Evolutionary conservation across 805 yeast species (phyloP).

Genomic region (Teunomyces atbi): DNA sequence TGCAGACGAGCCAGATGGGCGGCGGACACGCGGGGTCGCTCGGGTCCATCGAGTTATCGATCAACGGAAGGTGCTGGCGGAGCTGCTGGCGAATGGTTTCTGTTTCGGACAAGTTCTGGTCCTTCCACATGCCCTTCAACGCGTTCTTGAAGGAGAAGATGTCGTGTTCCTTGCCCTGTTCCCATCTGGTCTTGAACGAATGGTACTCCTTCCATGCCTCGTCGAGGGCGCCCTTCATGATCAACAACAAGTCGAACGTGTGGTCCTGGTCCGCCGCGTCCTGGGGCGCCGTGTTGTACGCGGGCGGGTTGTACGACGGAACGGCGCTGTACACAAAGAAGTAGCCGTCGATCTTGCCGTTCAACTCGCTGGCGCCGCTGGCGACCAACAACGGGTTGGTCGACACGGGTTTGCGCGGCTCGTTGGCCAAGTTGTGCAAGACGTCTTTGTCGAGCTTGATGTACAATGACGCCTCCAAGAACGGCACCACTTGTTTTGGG

Average conservation of each 20-base stretch:
- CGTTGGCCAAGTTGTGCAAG: conserved; percentile 59
- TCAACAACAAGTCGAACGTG: conserved; percentile 38
- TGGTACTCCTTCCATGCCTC: conserved; percentile 76
- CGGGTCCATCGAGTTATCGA: conserved; percentile 32
- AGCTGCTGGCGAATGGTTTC: conserved; percentile 23
- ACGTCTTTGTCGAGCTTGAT: conserved; percentile 58
- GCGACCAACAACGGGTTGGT: conserved; percentile 72
- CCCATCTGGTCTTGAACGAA: conserved; percentile 55
- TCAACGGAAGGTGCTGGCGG: conserved; percentile 28
- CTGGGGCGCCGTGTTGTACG: conserved; percentile 38
- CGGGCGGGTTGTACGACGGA: conserved; percentile 62
- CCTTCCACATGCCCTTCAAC: conserved; percentile 57
- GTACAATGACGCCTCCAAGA: conserved; percentile 68
- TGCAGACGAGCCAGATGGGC: conserved; percentile 66
- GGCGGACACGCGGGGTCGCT: conserved; percentile 47
- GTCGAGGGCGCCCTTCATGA: conserved; percentile 54
- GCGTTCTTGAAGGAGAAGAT: conserved; percentile 59
- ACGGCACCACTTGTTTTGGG: conserved; percentile 68
- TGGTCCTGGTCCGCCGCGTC: conserved; percentile 17
- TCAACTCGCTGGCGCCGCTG: conserved; percentile 74
- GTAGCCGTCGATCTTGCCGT: conserved; percentile 76
- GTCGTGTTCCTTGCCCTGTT: conserved; percentile 66
- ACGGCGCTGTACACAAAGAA: conserved; percentile 66
- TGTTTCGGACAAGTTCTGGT: conserved; percentile 23
- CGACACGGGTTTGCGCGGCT: conserved; percentile 58